Evolutionary conservation across 1,284 basidiomycete genomes (phyloP), one percentile per base, ranked within the genome.

Genomic region (Sporisorium graminicola): DNA sequence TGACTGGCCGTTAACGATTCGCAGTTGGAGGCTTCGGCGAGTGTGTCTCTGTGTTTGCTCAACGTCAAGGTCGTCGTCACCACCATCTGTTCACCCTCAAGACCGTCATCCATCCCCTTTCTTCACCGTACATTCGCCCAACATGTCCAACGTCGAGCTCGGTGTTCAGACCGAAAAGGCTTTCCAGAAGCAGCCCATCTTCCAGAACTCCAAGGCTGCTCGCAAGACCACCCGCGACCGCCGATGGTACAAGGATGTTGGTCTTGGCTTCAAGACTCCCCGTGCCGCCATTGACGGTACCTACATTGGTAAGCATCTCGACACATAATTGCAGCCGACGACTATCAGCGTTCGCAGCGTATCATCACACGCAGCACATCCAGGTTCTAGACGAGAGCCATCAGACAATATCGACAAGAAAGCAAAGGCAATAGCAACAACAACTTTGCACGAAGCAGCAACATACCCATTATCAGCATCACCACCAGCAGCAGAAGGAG

Each of bases 151-250:
- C 81, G 74, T 82, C 57, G 82, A 83, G 75, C 82, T 83, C 71
- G 79, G 81, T 78, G 82, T 83, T 58, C 82, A 83, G 75, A 81
- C 80, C 69, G 82, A 83, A 78, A 80, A 81, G 78, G 82, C 82
- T 64, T 83, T 98, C 90, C 96, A 99, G 88, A 83, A 98, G 90
- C 96, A 99, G 88, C 91, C 92, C 86, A 91, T 99, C 87, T 99
- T 99, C 91, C 94, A 97, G 88, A 97, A 97, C 89, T 90, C 94
- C 87, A 99, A 99, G 91, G 89, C 90, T 82, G 92, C 92, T 86
- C 93, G 94, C 94, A 88, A 87, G 92, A 91, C 92, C 74, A 94
- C 94, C 83, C 98, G 93, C 90, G 93, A 94, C 82, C 96, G 92
- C 91, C 90, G 97, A 87, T 99, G 97, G 97, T 98, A 94, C 90